Base-by-base conservation (phyloP, 306 rosid species). In the Lupinus albus region DNA sequence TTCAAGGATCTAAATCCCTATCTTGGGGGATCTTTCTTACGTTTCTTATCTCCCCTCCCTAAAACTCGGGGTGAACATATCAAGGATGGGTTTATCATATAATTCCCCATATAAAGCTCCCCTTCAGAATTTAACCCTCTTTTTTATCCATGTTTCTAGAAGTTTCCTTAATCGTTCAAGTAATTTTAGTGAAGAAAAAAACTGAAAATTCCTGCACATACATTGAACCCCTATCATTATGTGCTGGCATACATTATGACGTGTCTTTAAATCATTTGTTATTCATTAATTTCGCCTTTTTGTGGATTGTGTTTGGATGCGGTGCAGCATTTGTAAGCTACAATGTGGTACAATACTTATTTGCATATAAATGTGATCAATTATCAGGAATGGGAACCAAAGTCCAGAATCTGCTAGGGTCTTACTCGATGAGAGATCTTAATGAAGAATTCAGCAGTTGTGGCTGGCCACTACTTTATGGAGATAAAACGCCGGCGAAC, bases 381-480 rank as follows among this genome's bases (percentile, higher is more conserved):
- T 68, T 69, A 64, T 72, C 88, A 93, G 99, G 92, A 75, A 93
- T 93, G 99, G 99, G 97, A 86, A 88, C 97, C 73, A 90, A 88
- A 79, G 91, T 93, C 78, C 95, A 93, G 75, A 83, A 79, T 74
- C 72, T 82, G 65, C 90, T 92, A 11, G 96, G 92, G 59, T 82
- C 86, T 78, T 84, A 75, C 82, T 78, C 97, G 45, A 87, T 93
- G 89, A 88, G 87, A 84, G 99, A 90, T 93, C 97, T 93, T 61
- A 93, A 93, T 42, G 99, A 93, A 67, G 95, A 88, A 82, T 87
- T 94, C 47, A 91, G 89, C 74, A 88, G 84, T 78, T 93, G 86
- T 88, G 84, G 86, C 56, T 93, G 99, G 97, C 87, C 91, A 8
- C 59, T 81, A 13, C 86, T 79, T 61, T 85, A 86, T 17, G 84